phyloP scores from a whole-genome alignment of 768 basidiomycete genomes.

The Psilocybe sp. region DNA sequence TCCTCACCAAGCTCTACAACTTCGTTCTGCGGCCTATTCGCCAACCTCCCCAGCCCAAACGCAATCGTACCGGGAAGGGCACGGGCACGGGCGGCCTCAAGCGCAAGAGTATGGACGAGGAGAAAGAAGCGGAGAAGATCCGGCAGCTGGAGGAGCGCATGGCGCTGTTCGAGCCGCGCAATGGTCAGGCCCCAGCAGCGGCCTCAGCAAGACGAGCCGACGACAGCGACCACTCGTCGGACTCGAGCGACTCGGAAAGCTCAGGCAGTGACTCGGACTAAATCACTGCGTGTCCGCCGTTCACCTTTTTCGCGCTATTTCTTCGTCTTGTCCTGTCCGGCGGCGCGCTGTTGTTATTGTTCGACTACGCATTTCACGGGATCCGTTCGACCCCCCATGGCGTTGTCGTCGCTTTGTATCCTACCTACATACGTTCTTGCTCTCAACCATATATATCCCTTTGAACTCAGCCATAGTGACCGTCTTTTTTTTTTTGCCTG shows the following conservation, averaged over 20 bases:
- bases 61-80: conserved; percentile 68
- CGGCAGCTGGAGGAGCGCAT: conserved; percentile 86
- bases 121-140: conserved; percentile 94
- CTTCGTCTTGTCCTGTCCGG: conserved; percentile 14
- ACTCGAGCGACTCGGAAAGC: conserved; percentile 77
- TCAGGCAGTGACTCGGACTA: conserved; percentile 85
- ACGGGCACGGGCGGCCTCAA: conserved; percentile 88
- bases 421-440: conserved; percentile 11
- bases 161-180: conserved; percentile 69
- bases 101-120: conserved; percentile 96
- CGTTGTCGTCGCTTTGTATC: no score
- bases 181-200: conserved; percentile 30
- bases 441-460: conserved; percentile 15
- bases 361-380: no score
- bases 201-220: conserved; percentile 38
- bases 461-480: conserved; percentile 24
- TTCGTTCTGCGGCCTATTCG: conserved; percentile 83
- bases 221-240: conserved; percentile 75
- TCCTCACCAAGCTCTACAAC: conserved; percentile 93
- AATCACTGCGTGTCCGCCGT: conserved; percentile 28
- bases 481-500: conserved; percentile 14
- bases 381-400: no score
- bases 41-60: conserved; percentile 57
- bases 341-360: no score
- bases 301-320: conserved; percentile 16